Evolutionary conservation across 73 alveolate genomes (phyloP).

Genomic region (Tetrahymena borealis): DNA sequence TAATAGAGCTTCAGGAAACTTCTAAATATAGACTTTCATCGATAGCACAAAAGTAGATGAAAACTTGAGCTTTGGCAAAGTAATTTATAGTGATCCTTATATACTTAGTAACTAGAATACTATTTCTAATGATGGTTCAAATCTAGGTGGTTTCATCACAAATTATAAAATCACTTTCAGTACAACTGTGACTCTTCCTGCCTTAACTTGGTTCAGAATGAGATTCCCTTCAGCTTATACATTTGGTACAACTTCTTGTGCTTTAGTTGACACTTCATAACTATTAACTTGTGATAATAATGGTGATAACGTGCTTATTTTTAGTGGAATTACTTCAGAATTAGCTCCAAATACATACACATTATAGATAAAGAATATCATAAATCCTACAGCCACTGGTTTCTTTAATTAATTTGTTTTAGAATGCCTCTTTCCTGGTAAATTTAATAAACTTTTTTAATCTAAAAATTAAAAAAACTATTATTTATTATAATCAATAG

Average conservation of each 20-base stretch:
- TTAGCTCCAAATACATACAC: not conserved
- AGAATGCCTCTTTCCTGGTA: not conserved
- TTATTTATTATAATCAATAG: not conserved
- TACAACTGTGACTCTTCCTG: conserved; percentile 3
- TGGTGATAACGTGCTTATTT: conserved; percentile 7
- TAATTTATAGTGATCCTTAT: conserved; percentile 1
- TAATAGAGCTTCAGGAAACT: conserved; percentile 4
- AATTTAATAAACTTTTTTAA: not conserved
- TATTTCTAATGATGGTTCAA: conserved; percentile 24
- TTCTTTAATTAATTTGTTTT: conserved; percentile 14
- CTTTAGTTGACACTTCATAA: conserved; percentile 13
- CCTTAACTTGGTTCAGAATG: conserved; percentile 26
- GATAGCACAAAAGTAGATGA: conserved; percentile 4
- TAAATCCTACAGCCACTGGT: conserved; percentile 31
- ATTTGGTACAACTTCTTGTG: not conserved
- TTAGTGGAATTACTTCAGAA: conserved; percentile 15
- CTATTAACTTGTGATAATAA: conserved; percentile 4
- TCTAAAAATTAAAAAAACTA: not conserved
- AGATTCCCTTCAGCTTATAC: conserved; percentile 10
- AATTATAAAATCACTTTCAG: conserved; percentile 11
- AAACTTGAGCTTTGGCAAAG: conserved; percentile 32
- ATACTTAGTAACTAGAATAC: not conserved
- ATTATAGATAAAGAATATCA: conserved; percentile 4
- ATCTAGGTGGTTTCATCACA: conserved; percentile 28
- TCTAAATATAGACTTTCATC: not conserved